Conservation (phyloP, 2,329 filamentous ascomycete genomes). For the Chaetomium globosum region DNA sequence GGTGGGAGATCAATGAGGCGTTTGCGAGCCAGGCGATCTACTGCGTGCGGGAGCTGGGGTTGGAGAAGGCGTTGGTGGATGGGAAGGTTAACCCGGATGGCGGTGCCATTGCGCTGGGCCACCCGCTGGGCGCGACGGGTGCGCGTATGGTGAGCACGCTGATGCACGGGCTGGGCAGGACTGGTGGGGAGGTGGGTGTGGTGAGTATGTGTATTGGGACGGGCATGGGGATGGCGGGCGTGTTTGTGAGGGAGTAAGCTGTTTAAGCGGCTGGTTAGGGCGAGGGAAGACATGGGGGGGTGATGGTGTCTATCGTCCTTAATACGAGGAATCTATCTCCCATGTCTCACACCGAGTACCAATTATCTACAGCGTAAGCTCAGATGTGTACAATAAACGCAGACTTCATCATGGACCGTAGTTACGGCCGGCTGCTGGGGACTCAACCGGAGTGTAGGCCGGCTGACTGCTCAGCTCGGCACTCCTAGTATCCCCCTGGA, state of each 20-base stretch:
- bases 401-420: no score
- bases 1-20: constrained; percentile 94
- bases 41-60: constrained; percentile 69
- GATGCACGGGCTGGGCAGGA: constrained; percentile 66
- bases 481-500: neutral
- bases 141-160: constrained; percentile 78
- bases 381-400: no score
- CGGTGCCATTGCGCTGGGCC: constrained; percentile 90
- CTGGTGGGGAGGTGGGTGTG: constrained; percentile 75
- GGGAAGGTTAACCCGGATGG: constrained; percentile 86
- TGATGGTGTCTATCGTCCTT: no score
- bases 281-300: no score
- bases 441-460: no score
- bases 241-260: constrained; percentile 41
- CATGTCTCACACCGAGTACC: no score
- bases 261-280: neutral
- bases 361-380: no score
- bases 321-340: no score
- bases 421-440: no score
- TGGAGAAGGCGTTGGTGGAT: constrained; percentile 63
- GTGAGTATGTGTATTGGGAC: constrained; percentile 89
- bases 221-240: constrained; percentile 67
- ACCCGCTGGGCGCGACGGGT: constrained; percentile 86
- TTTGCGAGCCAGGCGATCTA: constrained; percentile 69
- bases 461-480: neutral